These are phyloP conservation scores for Dactylellina haptotyla DNA, from an alignment of 2,329 filamentous ascomycete genomes.

Conservation along the genomic window DNA sequence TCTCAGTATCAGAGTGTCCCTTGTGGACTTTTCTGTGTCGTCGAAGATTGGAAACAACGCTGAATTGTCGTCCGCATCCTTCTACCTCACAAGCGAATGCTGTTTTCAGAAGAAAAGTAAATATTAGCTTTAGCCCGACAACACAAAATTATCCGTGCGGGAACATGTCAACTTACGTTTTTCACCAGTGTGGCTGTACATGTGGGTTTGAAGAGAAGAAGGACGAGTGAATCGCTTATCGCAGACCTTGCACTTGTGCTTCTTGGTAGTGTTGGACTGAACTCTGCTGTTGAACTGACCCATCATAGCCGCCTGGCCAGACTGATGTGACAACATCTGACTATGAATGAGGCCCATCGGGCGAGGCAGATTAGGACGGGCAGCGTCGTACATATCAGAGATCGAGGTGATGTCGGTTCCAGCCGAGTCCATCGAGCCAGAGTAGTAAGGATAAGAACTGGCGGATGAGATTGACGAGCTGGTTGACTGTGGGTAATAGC, in stretches of 20 bases:
- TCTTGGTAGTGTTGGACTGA: conserved; percentile 95
- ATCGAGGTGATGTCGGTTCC: conserved; percentile 88
- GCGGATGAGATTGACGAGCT: conserved; percentile 89
- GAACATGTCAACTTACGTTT: conserved; percentile 79
- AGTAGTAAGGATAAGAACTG: conserved; percentile 83
- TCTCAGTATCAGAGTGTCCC: conserved; percentile 62
- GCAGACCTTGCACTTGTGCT: conserved; percentile 99
- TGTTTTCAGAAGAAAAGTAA: conserved; percentile 62
- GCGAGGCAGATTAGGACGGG: conserved; percentile 70
- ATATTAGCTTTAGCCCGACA: conserved; percentile 18
- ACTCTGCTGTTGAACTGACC: conserved; percentile 97
- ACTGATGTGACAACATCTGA: conserved; percentile 61
- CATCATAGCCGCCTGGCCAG: conserved; percentile 92
- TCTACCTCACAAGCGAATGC: conserved; percentile 94
- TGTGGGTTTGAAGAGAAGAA: conserved; percentile 93
- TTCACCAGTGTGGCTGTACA: conserved; percentile 98
- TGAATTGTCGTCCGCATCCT: conserved; percentile 94
- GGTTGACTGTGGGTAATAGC: conserved; percentile 82
- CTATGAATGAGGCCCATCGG: conserved; percentile 71
- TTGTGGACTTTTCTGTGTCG: conserved; percentile 97
- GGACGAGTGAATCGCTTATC: conserved; percentile 96
- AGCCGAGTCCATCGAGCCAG: conserved; percentile 83
- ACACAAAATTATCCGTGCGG: conserved; percentile 18
- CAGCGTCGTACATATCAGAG: conserved; percentile 65
- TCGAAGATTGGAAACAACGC: conserved; percentile 93